Percentiles rank a stretch among this genome's conserved stretches.
Conservation (phyloP, 208 protist genomes). For the Leishmania lainsoni region DNA sequence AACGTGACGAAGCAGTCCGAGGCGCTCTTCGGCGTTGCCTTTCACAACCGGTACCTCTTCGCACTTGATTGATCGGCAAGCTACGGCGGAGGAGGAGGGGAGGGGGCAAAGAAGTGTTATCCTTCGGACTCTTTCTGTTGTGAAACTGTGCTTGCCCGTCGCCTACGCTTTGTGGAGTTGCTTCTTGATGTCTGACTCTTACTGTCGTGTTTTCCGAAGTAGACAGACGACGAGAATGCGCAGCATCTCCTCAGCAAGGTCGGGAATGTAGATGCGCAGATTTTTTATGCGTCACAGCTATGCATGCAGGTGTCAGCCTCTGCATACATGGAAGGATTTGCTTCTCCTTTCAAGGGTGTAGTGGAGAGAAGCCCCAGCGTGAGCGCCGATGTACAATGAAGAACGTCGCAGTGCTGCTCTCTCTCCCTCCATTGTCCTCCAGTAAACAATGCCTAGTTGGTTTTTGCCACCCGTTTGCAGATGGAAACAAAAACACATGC, state of each 20-base stretch:
- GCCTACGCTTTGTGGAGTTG: neutral
- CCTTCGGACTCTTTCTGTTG: neutral
- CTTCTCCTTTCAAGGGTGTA: neutral
- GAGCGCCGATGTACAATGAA: neutral
- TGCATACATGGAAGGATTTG: constrained; percentile 1
- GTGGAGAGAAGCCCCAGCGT: neutral
- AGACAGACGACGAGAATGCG: neutral
- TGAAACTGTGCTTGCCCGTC: neutral
- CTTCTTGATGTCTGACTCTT: neutral
- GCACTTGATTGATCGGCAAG: constrained; percentile 52
- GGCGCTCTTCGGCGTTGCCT: constrained; percentile 80
- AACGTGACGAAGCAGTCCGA: constrained; percentile 81
- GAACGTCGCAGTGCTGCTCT: neutral
- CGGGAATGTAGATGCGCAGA: neutral
- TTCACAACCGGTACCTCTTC: constrained; percentile 92
- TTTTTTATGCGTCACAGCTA: neutral
- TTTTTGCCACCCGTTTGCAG: neutral
- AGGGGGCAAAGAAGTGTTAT: neutral
- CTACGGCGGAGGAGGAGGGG: neutral
- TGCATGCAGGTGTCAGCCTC: neutral
- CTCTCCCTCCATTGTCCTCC: neutral
- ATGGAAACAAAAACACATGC: neutral
- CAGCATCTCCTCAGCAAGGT: neutral
- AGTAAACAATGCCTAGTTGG: neutral
- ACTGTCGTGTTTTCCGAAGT: neutral